Evolutionary conservation across 192 early-diverging fungal genomes (phyloP).

Genomic region (Umbelopsis ramanniana): DNA sequence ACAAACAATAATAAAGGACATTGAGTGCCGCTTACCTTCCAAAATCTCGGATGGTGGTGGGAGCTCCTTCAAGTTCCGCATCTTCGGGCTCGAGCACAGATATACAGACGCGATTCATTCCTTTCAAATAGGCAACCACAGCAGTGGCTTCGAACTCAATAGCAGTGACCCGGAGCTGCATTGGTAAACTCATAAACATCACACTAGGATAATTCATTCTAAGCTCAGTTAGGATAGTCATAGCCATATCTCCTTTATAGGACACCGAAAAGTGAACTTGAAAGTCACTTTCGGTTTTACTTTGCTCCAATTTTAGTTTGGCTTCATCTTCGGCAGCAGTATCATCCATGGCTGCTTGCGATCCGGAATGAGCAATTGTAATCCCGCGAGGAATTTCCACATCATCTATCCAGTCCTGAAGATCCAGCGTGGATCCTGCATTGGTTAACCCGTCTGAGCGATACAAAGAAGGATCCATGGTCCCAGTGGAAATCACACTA

Average conservation of each 20-base stretch:
- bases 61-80: constrained; percentile 31
- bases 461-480: neutral
- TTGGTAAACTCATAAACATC: constrained; percentile 75
- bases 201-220: constrained; percentile 77
- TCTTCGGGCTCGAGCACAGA: constrained; percentile 75
- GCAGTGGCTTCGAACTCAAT: constrained; percentile 73
- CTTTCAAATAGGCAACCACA: constrained; percentile 67
- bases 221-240: constrained; percentile 69
- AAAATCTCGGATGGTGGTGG: constrained; percentile 21
- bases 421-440: neutral
- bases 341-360: constrained; percentile 4
- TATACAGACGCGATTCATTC: constrained; percentile 63
- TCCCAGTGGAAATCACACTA: neutral
- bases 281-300: constrained; percentile 61
- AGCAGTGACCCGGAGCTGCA: constrained; percentile 68
- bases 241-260: constrained; percentile 78
- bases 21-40: constrained; percentile 25
- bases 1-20: constrained; percentile 13
- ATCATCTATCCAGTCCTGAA: constrained; percentile 41
- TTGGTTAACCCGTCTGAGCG: constrained; percentile 7
- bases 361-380: neutral
- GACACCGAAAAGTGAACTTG: constrained; percentile 64
- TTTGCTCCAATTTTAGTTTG: constrained; percentile 31
- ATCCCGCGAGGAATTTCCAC: constrained; percentile 18
- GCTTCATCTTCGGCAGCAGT: constrained; percentile 13